These are phyloP conservation scores for Xylaria acuta DNA, from an alignment of 495 filamentous ascomycete genomes.

Conservation along the genomic window DNA sequence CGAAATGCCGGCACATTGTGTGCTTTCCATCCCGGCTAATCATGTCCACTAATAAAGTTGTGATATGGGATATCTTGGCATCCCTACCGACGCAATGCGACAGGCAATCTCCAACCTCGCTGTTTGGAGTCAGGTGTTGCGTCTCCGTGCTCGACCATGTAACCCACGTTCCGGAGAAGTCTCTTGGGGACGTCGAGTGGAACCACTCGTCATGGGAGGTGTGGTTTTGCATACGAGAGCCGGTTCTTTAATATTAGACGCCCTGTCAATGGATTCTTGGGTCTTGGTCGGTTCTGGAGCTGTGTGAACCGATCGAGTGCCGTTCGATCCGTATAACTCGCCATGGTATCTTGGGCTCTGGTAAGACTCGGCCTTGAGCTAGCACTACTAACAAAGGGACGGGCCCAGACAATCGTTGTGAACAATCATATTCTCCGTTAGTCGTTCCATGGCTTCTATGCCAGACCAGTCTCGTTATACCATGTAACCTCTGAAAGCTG, in stretches of 20 bases:
- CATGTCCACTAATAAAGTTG: slow-evolving; percentile 32
- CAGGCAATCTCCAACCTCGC: slow-evolving; percentile 29
- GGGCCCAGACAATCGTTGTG: slow-evolving; percentile 38
- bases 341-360: slow-evolving; percentile 31
- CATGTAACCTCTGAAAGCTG: slow-evolving; percentile 23
- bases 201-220: slow-evolving; percentile 7
- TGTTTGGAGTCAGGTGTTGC: slow-evolving; percentile 16
- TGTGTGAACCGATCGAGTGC: slow-evolving; percentile 1
- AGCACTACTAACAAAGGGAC: slow-evolving; percentile 21
- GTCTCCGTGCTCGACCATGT: slow-evolving; percentile 27
- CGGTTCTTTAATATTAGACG: slow-evolving; percentile 8
- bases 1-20: slow-evolving; percentile 33
- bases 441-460: slow-evolving; percentile 26
- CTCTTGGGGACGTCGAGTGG: slow-evolving; percentile 15
- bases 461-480: not conserved
- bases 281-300: not conserved
- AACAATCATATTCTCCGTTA: slow-evolving; percentile 37
- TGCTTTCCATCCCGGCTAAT: slow-evolving; percentile 38
- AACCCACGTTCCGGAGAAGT: slow-evolving; percentile 28
- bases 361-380: slow-evolving; percentile 27
- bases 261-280: slow-evolving; percentile 11
- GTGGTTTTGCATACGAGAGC: not conserved
- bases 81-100: slow-evolving; percentile 28
- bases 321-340: slow-evolving; percentile 19
- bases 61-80: slow-evolving; percentile 25